Evolutionary conservation across 257 asterid species (phyloP).

Genomic region (Paulownia fortunei): DNA sequence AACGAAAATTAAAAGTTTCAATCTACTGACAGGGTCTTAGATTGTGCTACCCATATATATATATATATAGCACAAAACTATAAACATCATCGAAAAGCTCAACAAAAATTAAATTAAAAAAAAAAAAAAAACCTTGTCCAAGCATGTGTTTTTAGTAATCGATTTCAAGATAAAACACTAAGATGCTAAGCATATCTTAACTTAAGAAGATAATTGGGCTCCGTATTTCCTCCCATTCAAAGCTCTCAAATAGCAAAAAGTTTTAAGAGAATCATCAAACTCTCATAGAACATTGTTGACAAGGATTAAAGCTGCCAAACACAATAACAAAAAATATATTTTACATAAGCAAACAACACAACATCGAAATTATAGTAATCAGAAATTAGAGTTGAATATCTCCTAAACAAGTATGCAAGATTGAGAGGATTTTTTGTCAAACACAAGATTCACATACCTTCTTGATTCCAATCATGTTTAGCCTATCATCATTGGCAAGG

Average conservation of each 20-base stretch:
- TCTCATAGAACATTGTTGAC: not conserved
- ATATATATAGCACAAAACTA: not conserved
- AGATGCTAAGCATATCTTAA: not conserved
- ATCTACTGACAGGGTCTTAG: not conserved
- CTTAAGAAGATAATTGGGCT: too few species aligned
- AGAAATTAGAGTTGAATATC: not conserved
- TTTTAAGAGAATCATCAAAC: not conserved
- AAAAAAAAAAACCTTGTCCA: not conserved
- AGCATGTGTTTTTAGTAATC: not conserved
- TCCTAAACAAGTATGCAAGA: conserved; percentile 21
- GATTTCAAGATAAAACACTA: not conserved
- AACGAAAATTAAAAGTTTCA: not conserved
- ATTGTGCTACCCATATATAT: not conserved
- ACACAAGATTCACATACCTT: conserved; percentile 54
- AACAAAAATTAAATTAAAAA: not conserved
- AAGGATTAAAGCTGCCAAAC: conserved; percentile 2
- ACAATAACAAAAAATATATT: not conserved
- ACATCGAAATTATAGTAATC: not conserved
- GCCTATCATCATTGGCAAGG: conserved; percentile 82
- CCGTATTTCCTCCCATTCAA: not conserved
- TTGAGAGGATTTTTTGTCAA: not conserved
- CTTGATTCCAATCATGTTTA: conserved; percentile 96
- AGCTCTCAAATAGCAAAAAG: conserved; percentile 5
- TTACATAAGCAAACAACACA: conserved; percentile 15
- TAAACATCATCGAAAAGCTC: not conserved